Evolutionary conservation across 1,284 basidiomycete genomes (phyloP).

Genomic region (Ganoderma leucocontextum): DNA sequence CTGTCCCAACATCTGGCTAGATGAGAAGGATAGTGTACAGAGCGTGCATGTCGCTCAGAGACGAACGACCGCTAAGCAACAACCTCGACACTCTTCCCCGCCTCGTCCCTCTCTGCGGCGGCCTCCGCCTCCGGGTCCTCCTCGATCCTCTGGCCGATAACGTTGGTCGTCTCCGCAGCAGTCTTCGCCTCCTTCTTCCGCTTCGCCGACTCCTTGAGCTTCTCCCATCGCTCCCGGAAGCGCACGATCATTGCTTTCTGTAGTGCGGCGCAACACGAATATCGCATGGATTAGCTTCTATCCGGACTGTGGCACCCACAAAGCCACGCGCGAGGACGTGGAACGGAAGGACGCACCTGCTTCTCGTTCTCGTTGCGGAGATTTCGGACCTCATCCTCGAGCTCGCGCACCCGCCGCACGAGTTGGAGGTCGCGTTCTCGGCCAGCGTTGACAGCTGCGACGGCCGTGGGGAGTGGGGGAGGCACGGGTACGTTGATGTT

Average conservation of each 20-base stretch:
- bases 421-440: slow-evolving; percentile 74
- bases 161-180: slow-evolving; percentile 55
- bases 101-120: slow-evolving; percentile 55
- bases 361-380: slow-evolving; percentile 82
- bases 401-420: slow-evolving; percentile 70
- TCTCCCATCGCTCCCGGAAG: slow-evolving; percentile 89
- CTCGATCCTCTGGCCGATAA: slow-evolving; percentile 70
- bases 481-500: slow-evolving; percentile 63
- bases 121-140: slow-evolving; percentile 84
- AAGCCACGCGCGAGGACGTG: neutral
- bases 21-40: neutral
- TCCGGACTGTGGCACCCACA: slow-evolving; percentile 4
- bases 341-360: slow-evolving; percentile 59
- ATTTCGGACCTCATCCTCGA: slow-evolving; percentile 79
- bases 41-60: neutral
- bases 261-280: slow-evolving; percentile 14
- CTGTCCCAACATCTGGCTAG: neutral
- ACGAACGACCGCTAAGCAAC: neutral
- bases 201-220: slow-evolving; percentile 85
- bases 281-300: slow-evolving; percentile 11
- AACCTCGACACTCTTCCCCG: slow-evolving; percentile 3
- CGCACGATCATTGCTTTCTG: slow-evolving; percentile 86
- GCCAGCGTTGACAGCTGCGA: slow-evolving; percentile 55
- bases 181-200: slow-evolving; percentile 87
- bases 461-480: slow-evolving; percentile 58